Percentiles rank a stretch among this genome's conserved stretches.
phyloP scores from a whole-genome alignment of 2,329 filamentous ascomycete species.

The Tolypocladium ovalisporum region DNA sequence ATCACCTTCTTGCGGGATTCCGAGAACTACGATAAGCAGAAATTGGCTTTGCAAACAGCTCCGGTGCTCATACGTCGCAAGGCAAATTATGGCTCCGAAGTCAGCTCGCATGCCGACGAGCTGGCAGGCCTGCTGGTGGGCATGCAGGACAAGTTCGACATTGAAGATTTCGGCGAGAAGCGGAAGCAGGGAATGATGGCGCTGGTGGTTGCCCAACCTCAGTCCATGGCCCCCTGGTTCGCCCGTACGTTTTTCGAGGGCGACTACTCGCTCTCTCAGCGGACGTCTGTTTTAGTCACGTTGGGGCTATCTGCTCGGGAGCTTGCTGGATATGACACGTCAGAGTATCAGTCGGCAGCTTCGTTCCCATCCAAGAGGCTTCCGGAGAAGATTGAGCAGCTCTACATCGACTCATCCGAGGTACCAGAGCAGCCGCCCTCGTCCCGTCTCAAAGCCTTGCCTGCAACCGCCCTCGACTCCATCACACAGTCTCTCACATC shows the following conservation, averaged over 20 bases:
- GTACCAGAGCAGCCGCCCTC: constrained; percentile 11
- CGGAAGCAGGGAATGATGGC: constrained; percentile 75
- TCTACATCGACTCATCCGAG: constrained; percentile 43
- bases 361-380: constrained; percentile 75
- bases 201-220: constrained; percentile 64
- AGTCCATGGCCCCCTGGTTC: constrained; percentile 74
- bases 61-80: constrained; percentile 79
- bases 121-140: constrained; percentile 67
- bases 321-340: constrained; percentile 63
- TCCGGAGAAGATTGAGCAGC: constrained; percentile 58
- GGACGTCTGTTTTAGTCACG: constrained; percentile 70
- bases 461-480: constrained; percentile 50
- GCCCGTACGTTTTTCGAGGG: constrained; percentile 79
- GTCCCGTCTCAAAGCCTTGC: constrained; percentile 38
- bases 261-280: constrained; percentile 80
- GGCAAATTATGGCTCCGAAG: constrained; percentile 76
- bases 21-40: constrained; percentile 77
- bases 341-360: constrained; percentile 34
- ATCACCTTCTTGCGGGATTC: constrained; percentile 68
- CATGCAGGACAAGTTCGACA: constrained; percentile 74
- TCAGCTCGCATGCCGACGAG: constrained; percentile 73
- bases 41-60: constrained; percentile 66
- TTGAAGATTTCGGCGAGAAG: constrained; percentile 65
- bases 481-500: constrained; percentile 60
- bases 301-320: constrained; percentile 77